A percentile compares a stretch with the other conserved stretches of the same genome.
These are phyloP conservation scores for Fragosphaeria purpurea DNA, from an alignment of 2,329 filamentous ascomycete genomes.

Conservation along the genomic window DNA sequence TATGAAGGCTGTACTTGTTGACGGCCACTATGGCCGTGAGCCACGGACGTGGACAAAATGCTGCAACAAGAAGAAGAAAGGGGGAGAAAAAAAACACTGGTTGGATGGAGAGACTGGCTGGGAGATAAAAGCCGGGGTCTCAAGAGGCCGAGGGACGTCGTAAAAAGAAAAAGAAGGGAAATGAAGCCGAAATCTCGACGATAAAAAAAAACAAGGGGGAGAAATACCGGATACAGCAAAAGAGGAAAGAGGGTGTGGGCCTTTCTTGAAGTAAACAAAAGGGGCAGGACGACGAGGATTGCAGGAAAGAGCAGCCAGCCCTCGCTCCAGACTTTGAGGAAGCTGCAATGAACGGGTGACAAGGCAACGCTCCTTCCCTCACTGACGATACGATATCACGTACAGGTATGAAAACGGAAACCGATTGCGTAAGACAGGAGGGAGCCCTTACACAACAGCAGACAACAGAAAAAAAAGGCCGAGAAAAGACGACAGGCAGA, in stretches of 20 bases:
- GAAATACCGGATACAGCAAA: background rate
- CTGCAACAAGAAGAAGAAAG: background rate
- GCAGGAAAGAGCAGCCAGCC: slow-evolving; percentile 1
- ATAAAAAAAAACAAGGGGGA: slow-evolving; percentile 3
- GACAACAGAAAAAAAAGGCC: too few species aligned
- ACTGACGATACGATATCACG: background rate
- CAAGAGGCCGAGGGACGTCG: background rate
- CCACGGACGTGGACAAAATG: background rate
- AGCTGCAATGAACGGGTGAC: background rate
- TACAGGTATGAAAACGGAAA: background rate
- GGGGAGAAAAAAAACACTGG: background rate
- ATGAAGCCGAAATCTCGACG: background rate
- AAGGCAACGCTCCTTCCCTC: background rate
- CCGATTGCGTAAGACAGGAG: background rate
- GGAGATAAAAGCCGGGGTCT: background rate
- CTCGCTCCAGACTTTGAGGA: background rate
- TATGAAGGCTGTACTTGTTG: too few species aligned
- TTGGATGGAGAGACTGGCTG: background rate
- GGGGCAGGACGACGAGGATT: background rate
- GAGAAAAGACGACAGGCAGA: too few species aligned
- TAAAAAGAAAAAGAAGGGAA: background rate
- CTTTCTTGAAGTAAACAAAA: too few species aligned
- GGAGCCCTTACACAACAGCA: background rate
- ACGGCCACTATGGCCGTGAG: background rate
- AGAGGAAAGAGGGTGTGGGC: background rate